Evolutionary conservation across 2,329 filamentous ascomycete species (phyloP).

Genomic region (Harringtonia aguacate): DNA sequence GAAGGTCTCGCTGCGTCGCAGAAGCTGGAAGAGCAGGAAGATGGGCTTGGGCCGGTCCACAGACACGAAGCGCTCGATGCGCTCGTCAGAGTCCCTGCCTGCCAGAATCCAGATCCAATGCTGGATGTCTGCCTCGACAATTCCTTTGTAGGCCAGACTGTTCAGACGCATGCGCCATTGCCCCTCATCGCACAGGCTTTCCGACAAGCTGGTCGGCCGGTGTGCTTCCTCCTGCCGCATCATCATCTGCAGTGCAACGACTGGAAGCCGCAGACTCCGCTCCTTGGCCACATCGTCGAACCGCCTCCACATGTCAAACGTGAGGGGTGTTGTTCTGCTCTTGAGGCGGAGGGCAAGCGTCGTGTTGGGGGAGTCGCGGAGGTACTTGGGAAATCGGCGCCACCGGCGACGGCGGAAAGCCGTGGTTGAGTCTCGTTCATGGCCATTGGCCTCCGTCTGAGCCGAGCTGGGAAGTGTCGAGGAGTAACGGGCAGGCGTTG

Average conservation of each 20-base stretch:
- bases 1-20: slow-evolving; percentile 23
- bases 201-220: slow-evolving; percentile 11
- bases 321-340: slow-evolving; percentile 7
- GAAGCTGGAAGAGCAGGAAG: slow-evolving; percentile 26
- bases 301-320: slow-evolving; percentile 9
- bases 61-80: slow-evolving; percentile 24
- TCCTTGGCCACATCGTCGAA: slow-evolving; percentile 12
- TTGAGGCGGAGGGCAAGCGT: slow-evolving; percentile 9
- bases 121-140: slow-evolving; percentile 21
- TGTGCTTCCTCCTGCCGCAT: slow-evolving; percentile 13
- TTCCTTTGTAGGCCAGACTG: slow-evolving; percentile 20
- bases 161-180: slow-evolving; percentile 21
- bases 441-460: not conserved
- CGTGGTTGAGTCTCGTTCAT: not conserved
- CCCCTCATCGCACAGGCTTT: slow-evolving; percentile 11
- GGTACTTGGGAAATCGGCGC: slow-evolving; percentile 8
- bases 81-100: slow-evolving; percentile 21
- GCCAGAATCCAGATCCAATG: slow-evolving; percentile 32
- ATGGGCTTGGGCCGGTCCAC: slow-evolving; percentile 22
- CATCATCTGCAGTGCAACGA: slow-evolving; percentile 16
- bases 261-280: slow-evolving; percentile 14
- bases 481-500: not conserved
- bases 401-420: not conserved
- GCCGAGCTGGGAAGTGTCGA: not conserved
- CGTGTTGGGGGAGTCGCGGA: slow-evolving; percentile 11